Conservation (phyloP, 306 rosid species). For the Rosa lucieae region DNA sequence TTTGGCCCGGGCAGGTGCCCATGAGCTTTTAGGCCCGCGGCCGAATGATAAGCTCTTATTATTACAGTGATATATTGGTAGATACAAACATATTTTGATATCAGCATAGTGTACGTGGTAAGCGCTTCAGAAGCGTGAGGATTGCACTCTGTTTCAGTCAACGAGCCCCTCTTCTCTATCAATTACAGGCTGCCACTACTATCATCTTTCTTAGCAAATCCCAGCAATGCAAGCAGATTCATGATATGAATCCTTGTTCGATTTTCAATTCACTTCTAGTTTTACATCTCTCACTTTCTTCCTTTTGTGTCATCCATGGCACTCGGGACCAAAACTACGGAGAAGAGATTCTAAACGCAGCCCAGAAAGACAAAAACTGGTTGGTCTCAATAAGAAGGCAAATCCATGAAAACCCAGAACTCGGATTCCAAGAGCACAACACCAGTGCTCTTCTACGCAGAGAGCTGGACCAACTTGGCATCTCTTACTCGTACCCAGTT, state of each 20-base stretch:
- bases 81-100: too few relatives aligned
- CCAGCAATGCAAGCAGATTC: not conserved
- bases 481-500: constrained; percentile 54
- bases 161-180: not conserved
- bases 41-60: too few relatives aligned
- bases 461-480: constrained; percentile 53
- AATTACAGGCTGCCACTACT: not conserved
- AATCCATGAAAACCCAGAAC: constrained; percentile 75
- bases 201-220: not conserved
- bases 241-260: constrained; percentile 20
- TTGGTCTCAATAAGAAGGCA: constrained; percentile 53
- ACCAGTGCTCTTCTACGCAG: constrained; percentile 67
- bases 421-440: constrained; percentile 57
- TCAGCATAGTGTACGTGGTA: too few relatives aligned
- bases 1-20: too few relatives aligned
- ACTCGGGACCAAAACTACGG: constrained; percentile 27
- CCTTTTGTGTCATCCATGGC: constrained; percentile 3
- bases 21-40: too few relatives aligned
- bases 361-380: constrained; percentile 55
- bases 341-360: constrained; percentile 41
- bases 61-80: too few relatives aligned
- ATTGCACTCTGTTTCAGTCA: not conserved
- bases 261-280: constrained; percentile 14
- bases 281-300: constrained; percentile 21
- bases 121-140: too few relatives aligned